Conservation (phyloP, 352 stramenopile genomes). For the Phytophthora fragariae region DNA sequence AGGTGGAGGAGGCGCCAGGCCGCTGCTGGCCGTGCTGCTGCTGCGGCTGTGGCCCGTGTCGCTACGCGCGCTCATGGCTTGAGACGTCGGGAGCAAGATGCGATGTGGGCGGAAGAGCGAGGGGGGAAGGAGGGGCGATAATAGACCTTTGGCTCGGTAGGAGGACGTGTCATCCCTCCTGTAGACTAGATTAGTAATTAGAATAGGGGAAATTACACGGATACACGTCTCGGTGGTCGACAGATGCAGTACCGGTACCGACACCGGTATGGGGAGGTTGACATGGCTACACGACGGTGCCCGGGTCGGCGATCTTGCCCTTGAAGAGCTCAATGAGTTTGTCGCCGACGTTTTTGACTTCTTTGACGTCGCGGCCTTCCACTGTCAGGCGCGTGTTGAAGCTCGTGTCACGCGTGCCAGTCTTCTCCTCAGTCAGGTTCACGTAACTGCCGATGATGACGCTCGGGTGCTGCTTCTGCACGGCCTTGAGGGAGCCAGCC, state of each 20-base stretch:
- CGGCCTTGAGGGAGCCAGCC: constrained; percentile 54
- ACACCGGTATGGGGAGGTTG: neutral
- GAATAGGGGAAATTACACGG: neutral
- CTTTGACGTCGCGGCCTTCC: constrained; percentile 53
- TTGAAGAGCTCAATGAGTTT: constrained; percentile 47
- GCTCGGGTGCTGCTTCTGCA: constrained; percentile 70
- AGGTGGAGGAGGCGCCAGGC: constrained; percentile 24
- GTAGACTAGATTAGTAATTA: neutral
- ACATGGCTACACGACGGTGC: constrained; percentile 12
- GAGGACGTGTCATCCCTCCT: constrained; percentile 5
- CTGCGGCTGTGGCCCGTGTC: constrained; percentile 54
- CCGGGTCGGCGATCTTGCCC: constrained; percentile 16
- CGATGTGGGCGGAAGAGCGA: constrained; percentile 16
- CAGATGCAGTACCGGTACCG: neutral
- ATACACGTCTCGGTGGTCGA: constrained; percentile 16
- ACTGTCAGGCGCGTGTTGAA: constrained; percentile 75
- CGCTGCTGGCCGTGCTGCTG: constrained; percentile 54
- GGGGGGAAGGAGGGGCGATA: constrained; percentile 12
- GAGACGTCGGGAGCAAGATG: constrained; percentile 27
- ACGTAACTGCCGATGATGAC: constrained; percentile 84
- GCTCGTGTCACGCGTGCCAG: constrained; percentile 49
- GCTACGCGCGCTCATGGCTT: constrained; percentile 42
- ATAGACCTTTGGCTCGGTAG: neutral
- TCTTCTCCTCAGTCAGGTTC: constrained; percentile 72
- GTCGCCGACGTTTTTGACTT: constrained; percentile 59